A percentile compares a stretch with the other conserved stretches of the same genome.
Evolutionary conservation across 2,329 filamentous ascomycete species (phyloP).

Genomic region (Aspergillus floridensis): DNA sequence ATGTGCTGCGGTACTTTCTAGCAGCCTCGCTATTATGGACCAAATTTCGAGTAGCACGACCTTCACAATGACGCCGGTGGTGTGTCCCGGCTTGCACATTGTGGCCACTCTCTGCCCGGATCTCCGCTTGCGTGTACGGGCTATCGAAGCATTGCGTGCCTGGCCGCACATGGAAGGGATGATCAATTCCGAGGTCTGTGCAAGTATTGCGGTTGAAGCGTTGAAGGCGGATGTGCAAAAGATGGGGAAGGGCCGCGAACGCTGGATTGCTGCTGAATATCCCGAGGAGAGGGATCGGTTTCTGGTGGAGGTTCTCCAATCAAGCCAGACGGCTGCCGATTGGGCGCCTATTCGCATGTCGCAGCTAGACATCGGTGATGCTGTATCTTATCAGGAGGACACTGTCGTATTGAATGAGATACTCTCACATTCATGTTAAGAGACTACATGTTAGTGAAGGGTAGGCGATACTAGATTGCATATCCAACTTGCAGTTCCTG

Average conservation of each 20-base stretch:
- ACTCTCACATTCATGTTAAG: too few species aligned
- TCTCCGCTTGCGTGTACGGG: slow-evolving; percentile 10
- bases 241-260: neutral
- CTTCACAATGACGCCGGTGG: slow-evolving; percentile 13
- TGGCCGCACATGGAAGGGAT: slow-evolving; percentile 19
- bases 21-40: slow-evolving; percentile 4
- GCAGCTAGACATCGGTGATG: neutral
- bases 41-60: slow-evolving; percentile 9
- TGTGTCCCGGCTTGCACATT: slow-evolving; percentile 10
- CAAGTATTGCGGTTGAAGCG: slow-evolving; percentile 5
- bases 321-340: neutral
- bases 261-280: neutral
- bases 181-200: slow-evolving; percentile 15
- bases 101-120: slow-evolving; percentile 15
- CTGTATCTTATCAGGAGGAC: neutral
- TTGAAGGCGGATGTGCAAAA: slow-evolving; percentile 9
- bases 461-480: too few species aligned
- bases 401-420: too few species aligned
- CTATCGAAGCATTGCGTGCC: slow-evolving; percentile 10
- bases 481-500: too few species aligned
- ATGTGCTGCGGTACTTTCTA: slow-evolving; percentile 4
- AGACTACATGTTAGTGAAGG: too few species aligned
- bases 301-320: neutral
- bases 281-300: neutral
- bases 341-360: neutral